Evolutionary conservation across 2,329 filamentous ascomycete species (phyloP), one percentile per base, ranked within the genome.

Genomic region (Aaosphaeria pasadenensis): DNA sequence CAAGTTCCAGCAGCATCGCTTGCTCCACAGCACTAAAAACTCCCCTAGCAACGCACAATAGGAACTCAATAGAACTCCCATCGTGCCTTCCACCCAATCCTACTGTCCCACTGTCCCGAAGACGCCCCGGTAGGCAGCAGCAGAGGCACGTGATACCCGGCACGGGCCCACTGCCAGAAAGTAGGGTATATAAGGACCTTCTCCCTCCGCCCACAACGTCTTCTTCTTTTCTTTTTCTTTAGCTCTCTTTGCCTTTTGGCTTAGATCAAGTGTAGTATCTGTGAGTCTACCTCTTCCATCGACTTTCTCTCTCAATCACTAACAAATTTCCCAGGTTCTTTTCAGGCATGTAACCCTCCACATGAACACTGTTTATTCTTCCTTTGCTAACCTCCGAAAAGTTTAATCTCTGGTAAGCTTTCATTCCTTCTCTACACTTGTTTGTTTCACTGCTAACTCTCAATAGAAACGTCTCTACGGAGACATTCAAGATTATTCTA

Each of bases 401-500:
- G n/a, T 30, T 43, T 43, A 47, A 47, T 47, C 45, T 43, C 39
- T 47, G 7, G 33, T 36, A 36, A 9, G 9, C 33, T 36, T n/a
- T 4, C n/a, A 36, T n/a, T 36, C 17, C 17, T 24, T 24, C 17
- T 24, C 17, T 24, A 24, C 17, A 24, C 17, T 24, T 24, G 17
- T 24, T 3, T 24, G 17, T 24, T 24, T 24, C 17, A 24, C 17
- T 24, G 17, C 17, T 24, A 24, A 24, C 17, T 24, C 17, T 24
- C 17, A 24, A 24, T 24, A 24, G 39, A 42, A 46, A 46, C 44
- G 39, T 11, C 11, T 32, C 29, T 42, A 46, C 38, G 44, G 29
- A 30, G 24, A 13, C 31, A 42, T 44, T 41, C 13, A 47, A 47
- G 39, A 43, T 47, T 47, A 47, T 43, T 47, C 45, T 30, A 30